Evolutionary conservation across 495 filamentous ascomycete species (phyloP).

Genomic region (Neurospora sp.): DNA sequence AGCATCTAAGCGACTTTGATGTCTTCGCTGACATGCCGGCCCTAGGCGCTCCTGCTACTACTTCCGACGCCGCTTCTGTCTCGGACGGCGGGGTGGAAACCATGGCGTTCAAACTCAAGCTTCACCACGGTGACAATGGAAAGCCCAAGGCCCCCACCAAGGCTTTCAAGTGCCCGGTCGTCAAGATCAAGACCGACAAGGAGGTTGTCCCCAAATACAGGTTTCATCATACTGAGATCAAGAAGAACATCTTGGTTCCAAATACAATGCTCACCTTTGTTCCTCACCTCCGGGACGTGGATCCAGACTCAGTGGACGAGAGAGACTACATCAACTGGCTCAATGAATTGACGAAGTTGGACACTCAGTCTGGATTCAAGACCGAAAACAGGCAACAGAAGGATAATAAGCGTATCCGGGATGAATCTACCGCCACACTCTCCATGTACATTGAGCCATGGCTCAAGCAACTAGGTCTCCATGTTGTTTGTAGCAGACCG

Average conservation of each 20-base stretch:
- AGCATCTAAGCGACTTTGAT: constrained; percentile 27
- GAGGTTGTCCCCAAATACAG: constrained; percentile 32
- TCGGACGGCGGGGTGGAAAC: constrained; percentile 5
- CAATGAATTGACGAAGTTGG: constrained; percentile 35
- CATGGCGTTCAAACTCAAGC: constrained; percentile 33
- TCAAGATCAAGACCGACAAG: constrained; percentile 30
- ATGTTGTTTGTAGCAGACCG: constrained; percentile 28
- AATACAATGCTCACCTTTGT: constrained; percentile 41
- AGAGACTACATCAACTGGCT: constrained; percentile 36
- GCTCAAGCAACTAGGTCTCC: constrained; percentile 31
- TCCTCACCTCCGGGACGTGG: constrained; percentile 37
- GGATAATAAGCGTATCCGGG: constrained; percentile 25
- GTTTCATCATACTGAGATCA: constrained; percentile 42
- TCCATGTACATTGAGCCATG: constrained; percentile 36
- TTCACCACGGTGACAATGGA: constrained; percentile 22
- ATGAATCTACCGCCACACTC: constrained; percentile 33
- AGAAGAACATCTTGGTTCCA: constrained; percentile 37
- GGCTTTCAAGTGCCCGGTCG: constrained; percentile 20
- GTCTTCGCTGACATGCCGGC: constrained; percentile 30
- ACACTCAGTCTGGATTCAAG: constrained; percentile 38
- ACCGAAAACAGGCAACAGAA: constrained; percentile 31
- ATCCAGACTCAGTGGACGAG: constrained; percentile 31
- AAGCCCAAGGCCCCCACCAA: constrained; percentile 30
- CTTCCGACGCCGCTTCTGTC: constrained; percentile 7
- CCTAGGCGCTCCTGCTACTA: not conserved